phyloP scores from a whole-genome alignment of 768 basidiomycete genomes.

The Termitomyces bulborhizus region DNA sequence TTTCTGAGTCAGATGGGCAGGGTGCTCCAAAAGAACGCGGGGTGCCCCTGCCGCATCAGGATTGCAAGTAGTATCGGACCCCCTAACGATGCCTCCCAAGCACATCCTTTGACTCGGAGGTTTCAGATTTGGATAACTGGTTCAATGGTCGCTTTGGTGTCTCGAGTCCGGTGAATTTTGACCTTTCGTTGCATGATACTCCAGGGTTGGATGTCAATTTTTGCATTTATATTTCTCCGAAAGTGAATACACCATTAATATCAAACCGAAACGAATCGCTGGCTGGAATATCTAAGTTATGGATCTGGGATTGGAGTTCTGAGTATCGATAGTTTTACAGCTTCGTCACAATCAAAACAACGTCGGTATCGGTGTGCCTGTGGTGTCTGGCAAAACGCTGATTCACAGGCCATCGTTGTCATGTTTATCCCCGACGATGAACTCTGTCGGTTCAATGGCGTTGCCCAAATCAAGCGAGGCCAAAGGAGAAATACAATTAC shows the following conservation, averaged over 20 bases:
- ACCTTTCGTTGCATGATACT: slow-evolving; percentile 15
- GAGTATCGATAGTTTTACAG: too few relatives aligned
- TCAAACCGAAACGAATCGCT: neutral
- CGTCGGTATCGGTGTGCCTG: too few relatives aligned
- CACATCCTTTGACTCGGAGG: slow-evolving; percentile 2
- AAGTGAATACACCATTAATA: neutral
- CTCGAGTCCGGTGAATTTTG: slow-evolving; percentile 9
- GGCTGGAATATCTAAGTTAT: neutral
- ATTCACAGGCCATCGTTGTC: too few relatives aligned
- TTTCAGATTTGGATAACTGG: slow-evolving; percentile 27
- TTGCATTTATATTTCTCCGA: slow-evolving; percentile 6
- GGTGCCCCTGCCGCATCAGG: slow-evolving; percentile 14
- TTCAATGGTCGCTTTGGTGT: slow-evolving; percentile 22
- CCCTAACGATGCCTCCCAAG: slow-evolving; percentile 15
- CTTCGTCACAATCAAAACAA: too few relatives aligned
- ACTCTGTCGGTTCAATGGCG: too few relatives aligned
- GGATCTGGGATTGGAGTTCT: too few relatives aligned
- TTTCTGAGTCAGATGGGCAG: slow-evolving; percentile 24
- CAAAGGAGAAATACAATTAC: too few relatives aligned
- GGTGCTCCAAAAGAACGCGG: slow-evolving; percentile 19
- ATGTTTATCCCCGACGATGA: too few relatives aligned
- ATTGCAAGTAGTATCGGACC: slow-evolving; percentile 23
- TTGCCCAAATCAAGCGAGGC: too few relatives aligned
- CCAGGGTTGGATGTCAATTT: neutral
- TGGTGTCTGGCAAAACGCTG: too few relatives aligned